Base-by-base conservation (phyloP, 2,329 filamentous ascomycete genomes). In the Colletotrichum sansevieriae region DNA sequence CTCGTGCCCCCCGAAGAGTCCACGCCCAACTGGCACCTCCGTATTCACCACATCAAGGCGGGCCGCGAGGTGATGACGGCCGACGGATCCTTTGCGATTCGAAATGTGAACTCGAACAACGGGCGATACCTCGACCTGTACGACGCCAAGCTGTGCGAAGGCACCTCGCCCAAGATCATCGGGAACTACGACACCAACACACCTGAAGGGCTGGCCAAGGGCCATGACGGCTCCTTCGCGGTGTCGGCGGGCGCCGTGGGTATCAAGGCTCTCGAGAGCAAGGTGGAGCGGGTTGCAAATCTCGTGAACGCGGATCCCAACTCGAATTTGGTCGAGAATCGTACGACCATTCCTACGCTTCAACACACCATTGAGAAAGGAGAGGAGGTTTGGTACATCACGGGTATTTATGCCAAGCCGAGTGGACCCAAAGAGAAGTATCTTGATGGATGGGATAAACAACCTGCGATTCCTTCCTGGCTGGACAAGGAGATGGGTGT, bases 221-320 rank as follows among this genome's bases (percentile, higher is more conserved):
- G 84, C 11, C 73, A 70, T 4, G 76, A 79, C 18, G 87, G 85
- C n/a, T 83, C 85, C 5, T 90, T 88, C 72, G 87, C 84, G 11
- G 88, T 85, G 22, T 87, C 84, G 2, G 83, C 77, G 82, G 90
- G 83, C 63, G 87, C 78, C 71, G 87, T 84, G 69, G 87, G 80
- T 75, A 92, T 85, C 83, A 87, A 72, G 76, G 90, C 79, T 71
- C 80, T 84, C 63, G 91, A 83, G 74, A 82, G 83, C 1, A 80
- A 76, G 9, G 81, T 80, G 8, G 78, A 76, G 13, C 83, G 91
- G 20, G 79, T 78, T 62, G 92, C 91, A 3, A 89, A 86, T 75
- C 83, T 93, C 29, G 88, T 94, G 55, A 89, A 93, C 65, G 91
- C 91, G 11, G 92, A 95, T 76, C 91, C 92, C 7, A 94, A 95